Percentiles rank a stretch among this genome's conserved stretches.
Evolutionary conservation across 2,329 filamentous ascomycete genomes (phyloP).

Genomic region (Colletotrichum gloeosporioides): DNA sequence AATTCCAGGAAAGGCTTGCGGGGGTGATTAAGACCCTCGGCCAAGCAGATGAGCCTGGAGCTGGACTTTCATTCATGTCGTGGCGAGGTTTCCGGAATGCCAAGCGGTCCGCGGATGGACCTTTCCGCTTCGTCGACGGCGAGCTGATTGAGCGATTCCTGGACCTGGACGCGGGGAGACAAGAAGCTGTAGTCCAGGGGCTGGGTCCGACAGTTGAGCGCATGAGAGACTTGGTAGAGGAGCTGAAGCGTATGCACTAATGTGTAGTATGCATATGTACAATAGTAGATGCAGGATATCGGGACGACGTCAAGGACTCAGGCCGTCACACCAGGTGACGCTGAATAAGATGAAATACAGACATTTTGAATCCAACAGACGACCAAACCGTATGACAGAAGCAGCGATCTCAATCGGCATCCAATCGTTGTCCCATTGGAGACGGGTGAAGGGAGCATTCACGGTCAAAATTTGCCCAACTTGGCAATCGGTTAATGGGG

Average conservation of each 20-base stretch:
- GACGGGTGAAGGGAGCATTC: neutral
- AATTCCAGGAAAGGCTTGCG: constrained; percentile 76
- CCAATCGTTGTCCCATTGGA: neutral
- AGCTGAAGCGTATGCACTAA: constrained; percentile 67
- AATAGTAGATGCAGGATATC: neutral
- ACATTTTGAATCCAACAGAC: neutral
- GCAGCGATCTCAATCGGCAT: neutral
- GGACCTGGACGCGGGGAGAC: constrained; percentile 66
- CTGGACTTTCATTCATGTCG: constrained; percentile 59
- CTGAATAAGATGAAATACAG: neutral
- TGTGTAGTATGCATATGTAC: neutral
- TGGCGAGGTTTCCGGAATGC: constrained; percentile 85
- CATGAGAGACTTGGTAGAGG: constrained; percentile 67
- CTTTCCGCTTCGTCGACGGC: constrained; percentile 89
- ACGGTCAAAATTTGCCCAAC: neutral
- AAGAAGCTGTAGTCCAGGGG: constrained; percentile 58
- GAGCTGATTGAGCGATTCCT: constrained; percentile 89
- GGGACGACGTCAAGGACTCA: neutral
- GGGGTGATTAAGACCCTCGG: constrained; percentile 72
- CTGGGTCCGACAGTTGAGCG: constrained; percentile 66
- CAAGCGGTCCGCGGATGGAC: constrained; percentile 73
- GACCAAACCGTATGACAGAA: neutral
- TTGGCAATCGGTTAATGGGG: neutral
- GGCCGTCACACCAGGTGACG: neutral
- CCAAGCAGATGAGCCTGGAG: constrained; percentile 54